Conservation (phyloP, 768 basidiomycete genomes). For the Cyathus striatus region DNA sequence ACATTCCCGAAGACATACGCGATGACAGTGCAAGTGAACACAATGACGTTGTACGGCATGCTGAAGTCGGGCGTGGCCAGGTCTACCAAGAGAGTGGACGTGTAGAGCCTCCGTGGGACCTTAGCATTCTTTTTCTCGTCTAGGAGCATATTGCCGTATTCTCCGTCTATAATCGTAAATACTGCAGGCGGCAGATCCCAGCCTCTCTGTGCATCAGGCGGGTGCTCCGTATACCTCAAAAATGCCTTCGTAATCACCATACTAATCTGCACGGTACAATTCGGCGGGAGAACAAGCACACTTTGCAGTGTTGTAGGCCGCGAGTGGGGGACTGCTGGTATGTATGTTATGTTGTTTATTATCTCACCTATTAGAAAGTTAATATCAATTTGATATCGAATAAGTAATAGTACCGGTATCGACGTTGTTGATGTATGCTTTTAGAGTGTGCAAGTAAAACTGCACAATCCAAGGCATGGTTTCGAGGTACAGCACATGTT, state of each 20-base stretch:
- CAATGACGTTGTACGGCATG: constrained; percentile 99
- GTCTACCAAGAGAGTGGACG: constrained; percentile 77
- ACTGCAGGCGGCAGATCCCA: constrained; percentile 91
- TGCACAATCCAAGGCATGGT: constrained; percentile 92
- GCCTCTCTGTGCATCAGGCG: constrained; percentile 91
- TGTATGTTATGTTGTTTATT: constrained; percentile 62
- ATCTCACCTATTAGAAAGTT: constrained; percentile 45
- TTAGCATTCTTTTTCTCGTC: constrained; percentile 7
- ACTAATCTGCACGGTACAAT: constrained; percentile 54
- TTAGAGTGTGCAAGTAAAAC: constrained; percentile 79
- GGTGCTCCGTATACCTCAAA: constrained; percentile 92
- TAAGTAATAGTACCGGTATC: constrained; percentile 29
- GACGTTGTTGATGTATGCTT: constrained; percentile 40
- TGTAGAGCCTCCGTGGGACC: constrained; percentile 54
- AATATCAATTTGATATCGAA: constrained; percentile 26
- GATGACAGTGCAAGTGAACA: constrained; percentile 87
- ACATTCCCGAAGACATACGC: constrained; percentile 92
- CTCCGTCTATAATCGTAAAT: constrained; percentile 36
- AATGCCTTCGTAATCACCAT: constrained; percentile 82
- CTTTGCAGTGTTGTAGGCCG: constrained; percentile 78
- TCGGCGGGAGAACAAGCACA: constrained; percentile 63
- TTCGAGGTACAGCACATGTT: constrained; percentile 73
- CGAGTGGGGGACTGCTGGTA: constrained; percentile 60
- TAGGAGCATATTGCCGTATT: too few species aligned
- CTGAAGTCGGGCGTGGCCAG: constrained; percentile 99